Evolutionary conservation across 257 asterid species (phyloP), one percentile per base, ranked within the genome.

Genomic region (Ilex asprella): DNA sequence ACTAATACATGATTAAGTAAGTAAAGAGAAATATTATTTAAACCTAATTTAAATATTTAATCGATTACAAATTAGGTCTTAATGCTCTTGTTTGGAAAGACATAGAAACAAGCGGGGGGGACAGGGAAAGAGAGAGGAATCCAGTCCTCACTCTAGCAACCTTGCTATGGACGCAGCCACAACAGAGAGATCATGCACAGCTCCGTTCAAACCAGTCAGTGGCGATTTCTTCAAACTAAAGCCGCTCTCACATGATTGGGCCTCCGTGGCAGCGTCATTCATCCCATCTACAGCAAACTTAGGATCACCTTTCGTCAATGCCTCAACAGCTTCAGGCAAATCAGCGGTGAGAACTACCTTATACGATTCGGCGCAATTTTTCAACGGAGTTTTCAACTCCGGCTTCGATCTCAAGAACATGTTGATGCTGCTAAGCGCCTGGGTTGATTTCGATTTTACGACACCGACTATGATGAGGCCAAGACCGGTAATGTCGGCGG

Each of bases 241-340:
- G 44, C 76, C 66, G 2, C 35, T 70, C 59, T 82, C 86, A 43
- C 95, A 86, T 2, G 61, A 67, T 31, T 67, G 73, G 43, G 89
- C 87, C 69, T 84, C 89, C 31, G 78, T 50, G 11, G 74, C 84
- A 43, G 89, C 79, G 62, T 79, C 95, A 1, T 44, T 60, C 86
- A 87, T 82, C 44, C 86, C 90, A 29, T 39, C 58, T 31, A 75
- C 84, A 6, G 90, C 95, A 54, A 82, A 80, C 49, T 78, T 84
- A 2, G 90, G 87, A 3, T 59, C 79, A 0, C 88, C 85, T 35
- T 31, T 68, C 13, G 54, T 77, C 30, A 84, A 66, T 12, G 65
- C 83, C 32, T 72, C 80, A 39, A 75, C 73, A 0, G 93, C 86
- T 52, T 76, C 84, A 7, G 82, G 85, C 2, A 87, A 68, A 60